Base-by-base conservation (phyloP, 495 filamentous ascomycete species). In the Neurospora sp. region DNA sequence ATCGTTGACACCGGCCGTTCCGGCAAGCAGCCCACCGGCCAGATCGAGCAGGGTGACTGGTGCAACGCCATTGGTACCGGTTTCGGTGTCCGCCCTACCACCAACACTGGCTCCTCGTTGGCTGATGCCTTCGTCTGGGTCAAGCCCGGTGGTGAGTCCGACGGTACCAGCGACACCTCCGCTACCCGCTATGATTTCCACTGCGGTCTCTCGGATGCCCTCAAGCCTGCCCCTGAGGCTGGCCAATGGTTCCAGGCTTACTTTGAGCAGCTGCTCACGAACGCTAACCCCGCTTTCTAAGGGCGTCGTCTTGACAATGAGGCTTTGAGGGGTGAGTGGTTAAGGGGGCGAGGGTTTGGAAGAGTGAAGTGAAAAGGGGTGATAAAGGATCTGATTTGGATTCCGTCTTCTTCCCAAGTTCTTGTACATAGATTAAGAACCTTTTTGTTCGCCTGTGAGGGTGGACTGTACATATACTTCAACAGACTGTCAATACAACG, bases 101-200 rank as follows among this genome's bases (percentile, higher is more conserved):
- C 88, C 59, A 80, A 88, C 76, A 92, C 91, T 3, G 89, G 89
- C 70, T 80, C 87, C 75, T 76, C 82, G 9, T 82, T 91, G n/a
- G 82, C 85, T 45, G 91, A 94, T 80, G 90, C 92, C 69, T 93
- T 94, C 82, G 91, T 93, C 82, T 94, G 92, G 92, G 82, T 92
- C 76, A 94, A 94, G 88, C 92, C 91, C 71, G 92, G 92, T 77
- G 92, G 92, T 74, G 92, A 95, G 81, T 89, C 87, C 71, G 92
- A 94, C 79, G 92, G 92, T 76, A 94, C 92, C 72, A 89, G 86
- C 72, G 83, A 94, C 79, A 86, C 81, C 27, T 77, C 82, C 42
- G 84, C 91, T 7, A 74, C 82, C 69, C 87, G 92, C 41, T 96
- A 92, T 79, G 92, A 96, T 82, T 83, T 80, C 41, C 87, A 87